Evolutionary conservation across 257 asterid genomes (phyloP).

Genomic region (Coffea eugenioides): DNA sequence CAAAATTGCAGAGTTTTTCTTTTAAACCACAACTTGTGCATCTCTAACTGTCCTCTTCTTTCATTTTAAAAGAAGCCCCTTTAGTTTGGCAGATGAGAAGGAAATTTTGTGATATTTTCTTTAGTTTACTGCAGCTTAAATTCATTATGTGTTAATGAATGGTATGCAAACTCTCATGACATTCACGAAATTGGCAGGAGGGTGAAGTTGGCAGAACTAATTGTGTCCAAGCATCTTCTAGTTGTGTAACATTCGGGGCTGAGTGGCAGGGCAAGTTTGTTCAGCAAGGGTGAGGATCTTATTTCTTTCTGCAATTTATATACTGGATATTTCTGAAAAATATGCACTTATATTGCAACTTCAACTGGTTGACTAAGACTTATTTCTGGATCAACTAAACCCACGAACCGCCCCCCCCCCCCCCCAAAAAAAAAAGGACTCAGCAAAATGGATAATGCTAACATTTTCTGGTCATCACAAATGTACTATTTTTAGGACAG

Average conservation of each 20-base stretch:
- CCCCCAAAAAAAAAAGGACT: no score
- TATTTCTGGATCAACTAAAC: neutral
- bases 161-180: slow-evolving; percentile 1
- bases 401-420: neutral
- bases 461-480: neutral
- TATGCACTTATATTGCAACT: neutral
- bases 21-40: neutral
- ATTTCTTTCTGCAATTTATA: neutral
- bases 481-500: neutral
- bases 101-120: neutral
- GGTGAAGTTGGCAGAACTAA: slow-evolving; percentile 12
- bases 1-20: neutral
- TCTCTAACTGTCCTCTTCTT: neutral
- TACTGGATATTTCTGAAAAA: neutral
- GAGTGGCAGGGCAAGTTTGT: slow-evolving; percentile 20
- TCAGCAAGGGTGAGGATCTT: slow-evolving; percentile 33
- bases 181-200: slow-evolving; percentile 29
- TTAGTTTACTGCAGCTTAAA: neutral
- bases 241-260: slow-evolving; percentile 18
- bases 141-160: neutral
- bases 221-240: slow-evolving; percentile 15
- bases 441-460: no score
- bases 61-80: neutral
- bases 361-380: neutral
- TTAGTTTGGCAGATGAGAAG: neutral